A percentile compares a stretch with the other conserved stretches of the same genome.
phyloP scores from a whole-genome alignment of 495 filamentous ascomycete genomes.

The Neurospora sp. region DNA sequence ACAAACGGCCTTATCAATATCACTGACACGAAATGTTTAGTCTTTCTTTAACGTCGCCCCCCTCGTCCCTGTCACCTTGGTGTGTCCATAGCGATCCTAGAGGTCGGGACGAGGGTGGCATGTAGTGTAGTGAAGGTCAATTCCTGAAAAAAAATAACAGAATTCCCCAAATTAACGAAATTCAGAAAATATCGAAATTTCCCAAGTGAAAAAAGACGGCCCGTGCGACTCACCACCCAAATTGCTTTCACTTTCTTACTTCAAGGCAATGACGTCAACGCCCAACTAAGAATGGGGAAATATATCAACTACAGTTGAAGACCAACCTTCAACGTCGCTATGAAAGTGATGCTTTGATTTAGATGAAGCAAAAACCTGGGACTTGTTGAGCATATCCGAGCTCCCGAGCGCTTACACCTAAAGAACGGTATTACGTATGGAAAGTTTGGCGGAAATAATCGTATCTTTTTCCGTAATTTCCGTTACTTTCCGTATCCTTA shows the following conservation, averaged over 20 bases:
- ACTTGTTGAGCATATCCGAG: background rate
- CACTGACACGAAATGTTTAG: background rate
- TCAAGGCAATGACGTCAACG: background rate
- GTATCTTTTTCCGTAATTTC: background rate
- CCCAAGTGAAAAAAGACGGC: background rate
- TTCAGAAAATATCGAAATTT: background rate
- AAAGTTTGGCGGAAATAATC: background rate
- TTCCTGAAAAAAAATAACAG: background rate
- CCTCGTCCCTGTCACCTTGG: background rate
- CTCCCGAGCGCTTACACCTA: background rate
- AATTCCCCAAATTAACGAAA: background rate
- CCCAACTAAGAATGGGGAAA: background rate
- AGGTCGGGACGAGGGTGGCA: background rate
- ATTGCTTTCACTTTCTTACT: background rate
- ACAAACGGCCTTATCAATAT: background rate
- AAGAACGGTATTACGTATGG: background rate
- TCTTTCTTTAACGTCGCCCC: background rate
- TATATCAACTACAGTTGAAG: background rate
- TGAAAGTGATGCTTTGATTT: background rate
- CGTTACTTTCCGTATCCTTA: background rate
- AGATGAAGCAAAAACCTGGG: background rate
- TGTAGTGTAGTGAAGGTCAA: background rate
- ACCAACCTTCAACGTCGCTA: background rate
- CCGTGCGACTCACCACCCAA: background rate
- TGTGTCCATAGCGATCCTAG: background rate